Conservation (phyloP, 2,329 filamentous ascomycete species). For the Ascosphaera pollenicola region DNA sequence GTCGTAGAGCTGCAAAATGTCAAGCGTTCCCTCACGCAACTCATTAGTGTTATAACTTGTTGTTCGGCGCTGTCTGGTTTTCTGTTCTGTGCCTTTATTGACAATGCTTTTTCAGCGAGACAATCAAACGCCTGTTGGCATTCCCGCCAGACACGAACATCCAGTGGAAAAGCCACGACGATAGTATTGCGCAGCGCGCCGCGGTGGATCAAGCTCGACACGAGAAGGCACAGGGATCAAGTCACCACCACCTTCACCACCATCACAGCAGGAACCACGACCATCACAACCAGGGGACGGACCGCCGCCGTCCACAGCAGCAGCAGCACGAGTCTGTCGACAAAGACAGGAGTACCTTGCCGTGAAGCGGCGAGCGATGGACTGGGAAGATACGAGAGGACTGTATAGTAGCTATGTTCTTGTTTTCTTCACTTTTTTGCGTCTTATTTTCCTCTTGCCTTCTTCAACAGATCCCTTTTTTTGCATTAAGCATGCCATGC, state of each 20-base stretch:
- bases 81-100: too few relatives aligned
- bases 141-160: slow-evolving; percentile 79
- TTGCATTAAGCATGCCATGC: slow-evolving; percentile 2
- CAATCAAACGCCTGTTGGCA: slow-evolving; percentile 70
- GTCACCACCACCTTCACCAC: slow-evolving; percentile 17
- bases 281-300: slow-evolving; percentile 20
- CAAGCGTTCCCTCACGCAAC: too few relatives aligned
- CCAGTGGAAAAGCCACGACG: slow-evolving; percentile 89
- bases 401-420: not conserved
- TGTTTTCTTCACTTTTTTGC: slow-evolving; percentile 2
- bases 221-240: slow-evolving; percentile 38
- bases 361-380: too few relatives aligned
- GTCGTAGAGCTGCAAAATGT: too few relatives aligned
- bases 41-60: too few relatives aligned
- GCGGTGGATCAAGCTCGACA: slow-evolving; percentile 81
- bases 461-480: slow-evolving; percentile 1
- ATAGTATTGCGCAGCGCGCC: slow-evolving; percentile 78
- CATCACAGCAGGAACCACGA: slow-evolving; percentile 21
- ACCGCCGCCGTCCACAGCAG: not conserved
- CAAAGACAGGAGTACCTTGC: too few relatives aligned
- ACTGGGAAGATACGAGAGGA: not conserved
- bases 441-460: slow-evolving; percentile 18
- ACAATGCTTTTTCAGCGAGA: too few relatives aligned
- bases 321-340: not conserved
- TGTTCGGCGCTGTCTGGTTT: too few relatives aligned